A percentile compares a stretch with the other conserved stretches of the same genome.
These are phyloP conservation scores for Eucalyptus cladocalyx DNA, from an alignment of 345 rosid species.

Conservation along the genomic window DNA sequence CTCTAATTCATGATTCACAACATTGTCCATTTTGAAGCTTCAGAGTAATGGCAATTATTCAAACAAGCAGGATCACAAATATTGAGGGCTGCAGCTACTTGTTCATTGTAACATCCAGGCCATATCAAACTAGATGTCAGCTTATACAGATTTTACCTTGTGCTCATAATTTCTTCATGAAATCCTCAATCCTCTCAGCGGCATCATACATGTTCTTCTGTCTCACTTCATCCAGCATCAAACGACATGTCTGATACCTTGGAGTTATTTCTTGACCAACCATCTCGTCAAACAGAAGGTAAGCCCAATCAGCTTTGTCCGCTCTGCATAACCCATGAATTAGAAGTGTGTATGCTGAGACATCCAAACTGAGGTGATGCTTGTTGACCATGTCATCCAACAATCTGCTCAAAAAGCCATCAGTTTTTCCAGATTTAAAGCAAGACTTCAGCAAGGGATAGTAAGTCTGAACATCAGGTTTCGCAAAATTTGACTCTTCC, in stretches of 20 bases:
- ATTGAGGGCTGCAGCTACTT: background rate
- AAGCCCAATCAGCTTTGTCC: constrained; percentile 57
- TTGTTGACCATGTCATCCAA: constrained; percentile 63
- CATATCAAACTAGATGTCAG: background rate
- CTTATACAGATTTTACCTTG: background rate
- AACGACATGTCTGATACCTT: constrained; percentile 40
- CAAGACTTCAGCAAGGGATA: constrained; percentile 58
- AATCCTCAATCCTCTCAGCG: constrained; percentile 38
- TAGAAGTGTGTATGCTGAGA: constrained; percentile 53
- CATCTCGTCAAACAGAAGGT: constrained; percentile 62
- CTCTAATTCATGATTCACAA: background rate
- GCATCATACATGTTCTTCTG: constrained; percentile 39
- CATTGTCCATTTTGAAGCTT: background rate
- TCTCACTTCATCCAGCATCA: constrained; percentile 56
- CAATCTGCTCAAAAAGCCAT: constrained; percentile 31
- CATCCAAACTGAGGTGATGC: constrained; percentile 73
- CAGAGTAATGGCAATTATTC: background rate
- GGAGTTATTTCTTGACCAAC: constrained; percentile 55
- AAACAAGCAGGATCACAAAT: background rate
- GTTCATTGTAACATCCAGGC: background rate
- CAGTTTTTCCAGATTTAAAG: constrained; percentile 51
- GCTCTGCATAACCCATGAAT: constrained; percentile 77
- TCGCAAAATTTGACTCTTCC: constrained; percentile 28
- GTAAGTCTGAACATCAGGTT: constrained; percentile 67
- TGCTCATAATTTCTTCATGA: constrained; percentile 38